Conservation (phyloP, 306 rosid genomes). For the Canavalia ensiformis region DNA sequence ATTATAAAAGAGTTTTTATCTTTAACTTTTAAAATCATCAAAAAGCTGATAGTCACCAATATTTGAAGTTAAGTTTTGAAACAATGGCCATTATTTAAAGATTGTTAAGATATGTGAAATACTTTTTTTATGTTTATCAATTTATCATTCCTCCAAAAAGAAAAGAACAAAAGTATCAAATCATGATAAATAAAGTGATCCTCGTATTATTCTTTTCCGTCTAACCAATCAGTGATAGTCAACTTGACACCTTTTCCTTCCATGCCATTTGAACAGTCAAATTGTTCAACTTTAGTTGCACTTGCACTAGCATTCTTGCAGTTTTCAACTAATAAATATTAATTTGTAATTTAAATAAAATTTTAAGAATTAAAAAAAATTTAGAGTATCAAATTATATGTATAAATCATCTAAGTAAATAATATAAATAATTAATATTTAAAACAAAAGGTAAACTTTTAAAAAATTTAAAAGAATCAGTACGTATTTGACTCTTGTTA, state of each 20-base stretch:
- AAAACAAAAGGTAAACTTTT: too few species aligned
- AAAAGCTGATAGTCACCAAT: background rate
- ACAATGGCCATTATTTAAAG: background rate
- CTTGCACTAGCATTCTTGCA: background rate
- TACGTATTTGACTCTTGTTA: too few species aligned
- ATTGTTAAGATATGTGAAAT: background rate
- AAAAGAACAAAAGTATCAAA: constrained; percentile 5
- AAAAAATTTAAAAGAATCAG: too few species aligned
- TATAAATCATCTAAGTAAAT: too few species aligned
- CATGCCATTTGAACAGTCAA: background rate
- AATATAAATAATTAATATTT: too few species aligned
- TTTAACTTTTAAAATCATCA: background rate
- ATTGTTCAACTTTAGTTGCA: background rate
- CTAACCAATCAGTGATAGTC: background rate
- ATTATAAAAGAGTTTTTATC: too few species aligned
- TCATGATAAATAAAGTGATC: constrained; percentile 5
- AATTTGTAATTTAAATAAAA: too few species aligned
- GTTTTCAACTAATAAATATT: too few species aligned
- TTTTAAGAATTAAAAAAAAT: too few species aligned
- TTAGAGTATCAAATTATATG: too few species aligned
- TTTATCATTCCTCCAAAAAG: background rate
- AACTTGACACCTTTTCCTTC: constrained; percentile 4
- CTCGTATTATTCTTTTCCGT: background rate
- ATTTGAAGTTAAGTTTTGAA: background rate
- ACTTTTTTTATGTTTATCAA: background rate